Conservation (phyloP, 306 rosid species). For the Quercus suber region DNA sequence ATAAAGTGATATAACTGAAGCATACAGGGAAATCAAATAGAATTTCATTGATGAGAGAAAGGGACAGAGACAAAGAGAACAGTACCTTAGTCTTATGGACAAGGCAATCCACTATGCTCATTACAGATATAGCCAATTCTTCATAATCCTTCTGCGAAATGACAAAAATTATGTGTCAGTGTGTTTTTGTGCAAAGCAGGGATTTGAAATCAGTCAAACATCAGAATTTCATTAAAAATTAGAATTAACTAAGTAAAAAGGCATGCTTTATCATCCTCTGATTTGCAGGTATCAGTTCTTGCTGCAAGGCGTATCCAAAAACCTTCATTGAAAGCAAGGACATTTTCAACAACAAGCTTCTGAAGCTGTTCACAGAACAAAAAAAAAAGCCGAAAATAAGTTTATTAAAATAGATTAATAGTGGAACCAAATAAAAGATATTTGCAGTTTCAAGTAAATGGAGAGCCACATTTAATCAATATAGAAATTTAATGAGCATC, state of each 20-base stretch:
- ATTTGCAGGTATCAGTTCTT: constrained; percentile 84
- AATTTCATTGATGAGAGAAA: background rate
- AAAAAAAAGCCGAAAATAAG: constrained; percentile 13
- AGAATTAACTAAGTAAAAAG: constrained; percentile 26
- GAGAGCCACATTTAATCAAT: background rate
- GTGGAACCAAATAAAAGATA: background rate
- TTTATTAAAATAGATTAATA: background rate
- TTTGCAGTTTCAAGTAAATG: background rate
- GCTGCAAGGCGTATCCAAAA: constrained; percentile 95
- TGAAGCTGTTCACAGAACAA: constrained; percentile 60
- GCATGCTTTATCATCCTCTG: constrained; percentile 90
- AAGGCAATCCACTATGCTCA: constrained; percentile 72
- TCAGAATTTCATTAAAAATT: constrained; percentile 7
- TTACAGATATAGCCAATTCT: constrained; percentile 75
- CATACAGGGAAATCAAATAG: constrained; percentile 14
- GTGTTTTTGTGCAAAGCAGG: constrained; percentile 14
- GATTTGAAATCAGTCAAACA: constrained; percentile 3
- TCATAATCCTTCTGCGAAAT: constrained; percentile 82
- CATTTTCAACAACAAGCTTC: constrained; percentile 76
- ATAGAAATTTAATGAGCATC: background rate
- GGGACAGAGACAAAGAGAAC: constrained; percentile 17
- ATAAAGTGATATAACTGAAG: constrained; percentile 9
- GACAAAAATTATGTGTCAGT: constrained; percentile 13
- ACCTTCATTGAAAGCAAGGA: constrained; percentile 75
- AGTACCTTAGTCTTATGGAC: constrained; percentile 82